A percentile compares a stretch with the other conserved stretches of the same genome.
Conservation (phyloP, 495 filamentous ascomycete species). For the Aspergillus funiculosus region DNA sequence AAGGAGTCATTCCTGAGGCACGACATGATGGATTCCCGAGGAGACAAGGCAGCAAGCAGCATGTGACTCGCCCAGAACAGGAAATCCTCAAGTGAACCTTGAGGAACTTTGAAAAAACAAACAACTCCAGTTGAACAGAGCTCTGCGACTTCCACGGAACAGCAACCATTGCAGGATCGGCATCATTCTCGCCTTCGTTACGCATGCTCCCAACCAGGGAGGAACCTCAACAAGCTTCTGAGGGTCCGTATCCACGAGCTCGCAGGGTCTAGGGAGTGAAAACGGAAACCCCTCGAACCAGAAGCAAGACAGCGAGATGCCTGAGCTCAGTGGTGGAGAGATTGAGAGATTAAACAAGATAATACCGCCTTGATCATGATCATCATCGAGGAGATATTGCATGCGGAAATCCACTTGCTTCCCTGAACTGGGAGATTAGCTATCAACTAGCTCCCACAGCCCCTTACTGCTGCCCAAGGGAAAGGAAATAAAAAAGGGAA, state of each 20-base stretch:
- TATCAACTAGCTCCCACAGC: neutral
- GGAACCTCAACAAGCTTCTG: no score
- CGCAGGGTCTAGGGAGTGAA: no score
- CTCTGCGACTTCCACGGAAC: neutral
- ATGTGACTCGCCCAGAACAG: neutral
- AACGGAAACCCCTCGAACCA: neutral
- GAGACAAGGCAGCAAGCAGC: constrained; percentile 4
- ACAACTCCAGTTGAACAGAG: neutral
- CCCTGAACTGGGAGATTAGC: constrained; percentile 18
- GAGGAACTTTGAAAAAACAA: neutral
- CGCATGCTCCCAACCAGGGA: neutral
- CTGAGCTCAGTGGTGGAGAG: no score
- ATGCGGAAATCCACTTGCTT: constrained; percentile 1
- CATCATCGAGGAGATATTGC: neutral
- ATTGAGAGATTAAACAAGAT: no score
- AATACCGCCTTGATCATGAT: neutral
- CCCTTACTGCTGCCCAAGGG: constrained; percentile 11
- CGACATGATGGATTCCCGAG: neutral
- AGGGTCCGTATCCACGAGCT: neutral
- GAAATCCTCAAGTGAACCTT: no score
- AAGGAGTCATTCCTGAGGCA: constrained; percentile 5
- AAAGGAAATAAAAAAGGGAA: neutral
- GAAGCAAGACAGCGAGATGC: no score
- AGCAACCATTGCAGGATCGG: constrained; percentile 1
- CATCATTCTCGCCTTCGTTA: neutral